These are phyloP conservation scores for Vachellia pachyceras DNA, from an alignment of 306 rosid species.

Conservation along the genomic window DNA sequence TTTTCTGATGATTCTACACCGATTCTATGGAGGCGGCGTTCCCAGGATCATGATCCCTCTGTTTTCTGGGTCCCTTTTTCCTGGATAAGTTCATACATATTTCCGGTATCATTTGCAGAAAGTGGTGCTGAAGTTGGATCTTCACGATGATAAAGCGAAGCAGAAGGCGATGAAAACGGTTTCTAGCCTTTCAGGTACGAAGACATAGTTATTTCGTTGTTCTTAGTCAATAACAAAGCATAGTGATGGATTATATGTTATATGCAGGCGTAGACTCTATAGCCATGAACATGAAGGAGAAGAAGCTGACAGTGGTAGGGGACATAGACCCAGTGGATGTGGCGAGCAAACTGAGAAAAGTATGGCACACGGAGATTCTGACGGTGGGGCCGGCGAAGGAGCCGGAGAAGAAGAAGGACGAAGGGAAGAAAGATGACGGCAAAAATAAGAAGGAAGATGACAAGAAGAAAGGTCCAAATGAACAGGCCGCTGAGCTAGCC, in stretches of 20 bases:
- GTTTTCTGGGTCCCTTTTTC: background rate
- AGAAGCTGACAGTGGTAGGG: constrained; percentile 63
- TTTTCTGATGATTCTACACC: background rate
- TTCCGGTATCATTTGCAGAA: constrained; percentile 41
- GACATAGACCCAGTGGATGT: constrained; percentile 55
- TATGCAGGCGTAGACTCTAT: constrained; percentile 66
- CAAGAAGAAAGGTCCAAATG: constrained; percentile 39
- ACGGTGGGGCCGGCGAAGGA: constrained; percentile 75
- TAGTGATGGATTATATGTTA: background rate
- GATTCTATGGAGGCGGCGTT: background rate
- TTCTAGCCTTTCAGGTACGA: constrained; percentile 52
- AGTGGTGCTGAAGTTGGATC: constrained; percentile 60
- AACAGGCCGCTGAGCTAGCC: constrained; percentile 48
- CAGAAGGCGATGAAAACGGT: constrained; percentile 66
- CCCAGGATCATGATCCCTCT: background rate
- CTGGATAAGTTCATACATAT: too few species aligned
- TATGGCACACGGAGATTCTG: constrained; percentile 53
- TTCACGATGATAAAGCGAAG: constrained; percentile 65
- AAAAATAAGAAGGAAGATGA: constrained; percentile 41
- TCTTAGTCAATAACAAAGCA: too few species aligned
- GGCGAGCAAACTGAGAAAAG: constrained; percentile 55
- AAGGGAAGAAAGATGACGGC: constrained; percentile 36
- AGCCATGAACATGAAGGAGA: constrained; percentile 68
- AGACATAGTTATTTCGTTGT: too few species aligned
- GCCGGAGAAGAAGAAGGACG: constrained; percentile 58